These are phyloP conservation scores for Ogataea glucozyma DNA, from an alignment of 805 yeast species.

Conservation along the genomic window DNA sequence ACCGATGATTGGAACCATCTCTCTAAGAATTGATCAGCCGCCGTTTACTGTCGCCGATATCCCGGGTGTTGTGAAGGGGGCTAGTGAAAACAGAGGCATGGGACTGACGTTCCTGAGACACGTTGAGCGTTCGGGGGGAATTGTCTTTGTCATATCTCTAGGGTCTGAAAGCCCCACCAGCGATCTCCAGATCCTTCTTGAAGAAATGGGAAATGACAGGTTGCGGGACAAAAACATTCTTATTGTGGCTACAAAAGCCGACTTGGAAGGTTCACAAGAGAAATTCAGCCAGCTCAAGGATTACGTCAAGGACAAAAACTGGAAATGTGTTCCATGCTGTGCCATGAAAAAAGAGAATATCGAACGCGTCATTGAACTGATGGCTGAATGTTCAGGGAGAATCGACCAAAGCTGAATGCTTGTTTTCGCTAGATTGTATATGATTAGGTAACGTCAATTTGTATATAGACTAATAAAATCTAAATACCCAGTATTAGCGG, in stretches of 20 bases:
- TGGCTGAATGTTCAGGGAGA: constrained; percentile 60
- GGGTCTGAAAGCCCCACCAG: constrained; percentile 65
- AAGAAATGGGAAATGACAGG: constrained; percentile 70
- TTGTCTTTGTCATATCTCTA: constrained; percentile 82
- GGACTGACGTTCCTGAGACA: constrained; percentile 92
- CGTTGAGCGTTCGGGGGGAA: constrained; percentile 86
- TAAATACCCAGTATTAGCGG: not conserved
- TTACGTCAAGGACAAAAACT: constrained; percentile 44
- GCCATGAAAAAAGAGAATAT: constrained; percentile 74
- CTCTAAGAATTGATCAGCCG: constrained; percentile 58
- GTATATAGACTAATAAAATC: not conserved
- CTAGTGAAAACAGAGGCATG: constrained; percentile 83
- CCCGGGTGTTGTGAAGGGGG: constrained; percentile 93
- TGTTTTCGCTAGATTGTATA: not conserved
- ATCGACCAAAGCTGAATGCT: constrained; percentile 10
- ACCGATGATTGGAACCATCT: constrained; percentile 89
- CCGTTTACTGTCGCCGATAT: constrained; percentile 95
- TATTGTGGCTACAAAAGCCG: constrained; percentile 94
- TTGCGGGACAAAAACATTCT: constrained; percentile 62
- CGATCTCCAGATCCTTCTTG: constrained; percentile 62
- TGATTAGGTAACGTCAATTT: not conserved
- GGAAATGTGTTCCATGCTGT: constrained; percentile 85
- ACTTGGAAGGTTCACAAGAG: constrained; percentile 54
- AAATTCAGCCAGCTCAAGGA: constrained; percentile 48
- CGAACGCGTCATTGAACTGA: constrained; percentile 64